Evolutionary conservation across 2,329 filamentous ascomycete species (phyloP).

Genomic region (Metarhizium humberi): DNA sequence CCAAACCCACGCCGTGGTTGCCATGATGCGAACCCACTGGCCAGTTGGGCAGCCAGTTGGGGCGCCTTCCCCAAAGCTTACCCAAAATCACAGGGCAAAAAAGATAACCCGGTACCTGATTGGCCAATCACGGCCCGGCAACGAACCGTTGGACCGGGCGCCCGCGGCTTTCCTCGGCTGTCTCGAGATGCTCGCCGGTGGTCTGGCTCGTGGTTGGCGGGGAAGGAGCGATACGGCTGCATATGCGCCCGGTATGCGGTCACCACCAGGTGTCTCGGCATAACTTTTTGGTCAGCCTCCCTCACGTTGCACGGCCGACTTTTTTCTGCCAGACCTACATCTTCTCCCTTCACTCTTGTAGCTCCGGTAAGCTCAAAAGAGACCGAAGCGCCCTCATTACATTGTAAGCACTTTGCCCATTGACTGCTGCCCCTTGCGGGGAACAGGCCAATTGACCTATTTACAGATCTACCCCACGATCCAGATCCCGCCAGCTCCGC

Average conservation of each 20-base stretch:
- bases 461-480: constrained; percentile 2
- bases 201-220: constrained; percentile 1
- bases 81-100: constrained; percentile 4
- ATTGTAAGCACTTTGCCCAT: background rate
- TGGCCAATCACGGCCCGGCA: constrained; percentile 18
- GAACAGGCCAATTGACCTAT: constrained; percentile 1
- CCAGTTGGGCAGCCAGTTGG: too few relatives aligned
- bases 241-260: background rate
- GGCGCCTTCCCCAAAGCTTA: too few relatives aligned
- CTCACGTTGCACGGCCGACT: background rate
- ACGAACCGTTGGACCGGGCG: constrained; percentile 13
- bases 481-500: constrained; percentile 1
- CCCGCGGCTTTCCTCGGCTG: constrained; percentile 26
- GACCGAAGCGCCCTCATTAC: background rate
- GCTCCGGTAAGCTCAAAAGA: background rate
- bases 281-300: background rate
- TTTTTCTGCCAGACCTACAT: background rate
- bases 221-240: background rate
- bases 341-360: background rate
- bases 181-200: background rate
- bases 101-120: constrained; percentile 9
- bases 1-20: too few relatives aligned
- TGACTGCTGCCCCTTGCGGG: background rate
- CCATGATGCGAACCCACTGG: too few relatives aligned
- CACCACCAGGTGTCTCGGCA: background rate